Evolutionary conservation across 1,284 basidiomycete genomes (phyloP), one percentile per base, ranked within the genome.

Genomic region (Cystobasidium sp.): DNA sequence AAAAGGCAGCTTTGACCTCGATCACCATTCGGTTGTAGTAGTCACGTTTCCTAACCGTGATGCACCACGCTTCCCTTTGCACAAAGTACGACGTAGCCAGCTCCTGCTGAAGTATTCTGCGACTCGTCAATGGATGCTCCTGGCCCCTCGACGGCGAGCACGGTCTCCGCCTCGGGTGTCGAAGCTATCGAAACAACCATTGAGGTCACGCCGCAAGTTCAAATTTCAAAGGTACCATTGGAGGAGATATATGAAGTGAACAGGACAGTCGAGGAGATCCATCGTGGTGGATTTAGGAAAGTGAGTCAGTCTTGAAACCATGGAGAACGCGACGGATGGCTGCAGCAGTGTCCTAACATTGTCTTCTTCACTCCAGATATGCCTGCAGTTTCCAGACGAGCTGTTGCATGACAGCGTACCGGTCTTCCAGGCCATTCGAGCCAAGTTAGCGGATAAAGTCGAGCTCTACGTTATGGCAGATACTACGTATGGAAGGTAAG

Each of bases 341-440:
- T 16, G 10, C 22, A 3, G 10, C 58, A 31, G 22, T 6, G 58
- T 10, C 14, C 18, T n/a, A 12, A 46, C 46, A 12, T 24, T 67
- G 1, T n/a, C 9, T 31, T 53, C 8, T 53, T n/a, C 9, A n/a
- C 9, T 14, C 20, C 68, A 94, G 91, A 88, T 94, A 68, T 94
- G 93, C 0, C 86, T 99, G 10, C 96, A 99, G 82, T 98, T 99
- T 78, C 95, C 97, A 0, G 96, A 99, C 81, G 93, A 97, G 82
- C 88, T 97, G 9, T 84, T 99, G 6, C 87, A 88, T 22, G 90
- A 93, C 76, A 93, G 94, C 0, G 93, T 97, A 1, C 89, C 90
- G 0, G 89, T 98, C n/a, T 97, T 90, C 80, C 86, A 88, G 55
- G 83, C 84, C 1, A 85, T 99, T 41, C 91, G 90, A 80, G 80